These are phyloP conservation scores for Phalaenopsis hybrid DNA, from an alignment of 116 monocot species.

Conservation along the genomic window DNA sequence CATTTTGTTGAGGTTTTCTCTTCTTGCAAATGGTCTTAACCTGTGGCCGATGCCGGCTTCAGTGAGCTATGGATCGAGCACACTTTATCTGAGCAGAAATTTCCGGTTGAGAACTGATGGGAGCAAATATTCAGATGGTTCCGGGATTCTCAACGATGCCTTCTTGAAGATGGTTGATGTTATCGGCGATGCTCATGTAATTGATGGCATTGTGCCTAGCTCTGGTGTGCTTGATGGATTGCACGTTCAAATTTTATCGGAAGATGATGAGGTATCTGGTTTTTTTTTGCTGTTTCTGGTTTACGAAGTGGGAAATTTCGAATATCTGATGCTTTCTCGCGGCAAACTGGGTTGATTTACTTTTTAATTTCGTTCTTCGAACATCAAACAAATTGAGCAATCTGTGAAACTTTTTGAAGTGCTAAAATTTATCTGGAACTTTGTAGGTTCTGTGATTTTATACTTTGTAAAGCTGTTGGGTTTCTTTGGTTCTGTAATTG, in stretches of 20 bases:
- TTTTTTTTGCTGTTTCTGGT: background rate
- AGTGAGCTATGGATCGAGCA: slow-evolving; percentile 36
- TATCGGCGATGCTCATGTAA: slow-evolving; percentile 29
- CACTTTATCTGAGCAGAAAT: slow-evolving; percentile 43
- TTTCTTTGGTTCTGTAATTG: too few species aligned
- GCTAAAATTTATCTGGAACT: too few species aligned
- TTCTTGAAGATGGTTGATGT: slow-evolving; percentile 49
- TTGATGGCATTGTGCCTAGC: slow-evolving; percentile 18
- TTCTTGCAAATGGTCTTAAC: slow-evolving; percentile 27
- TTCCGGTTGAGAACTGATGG: slow-evolving; percentile 47
- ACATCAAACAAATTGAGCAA: too few species aligned
- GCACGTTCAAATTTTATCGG: slow-evolving; percentile 43
- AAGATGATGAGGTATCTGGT: slow-evolving; percentile 42
- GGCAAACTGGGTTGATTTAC: background rate
- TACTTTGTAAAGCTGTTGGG: too few species aligned
- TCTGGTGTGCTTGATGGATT: slow-evolving; percentile 39
- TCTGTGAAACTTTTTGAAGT: too few species aligned
- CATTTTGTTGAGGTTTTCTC: slow-evolving; percentile 11
- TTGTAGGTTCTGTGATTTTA: too few species aligned
- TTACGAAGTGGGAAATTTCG: background rate
- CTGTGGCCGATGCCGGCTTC: slow-evolving; percentile 83
- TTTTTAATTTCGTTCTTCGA: too few species aligned
- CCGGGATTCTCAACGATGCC: slow-evolving; percentile 58
- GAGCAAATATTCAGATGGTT: slow-evolving; percentile 46
- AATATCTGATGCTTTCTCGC: background rate